phyloP scores from a whole-genome alignment of 2,329 filamentous ascomycete genomes.

The Claviceps sp. region DNA sequence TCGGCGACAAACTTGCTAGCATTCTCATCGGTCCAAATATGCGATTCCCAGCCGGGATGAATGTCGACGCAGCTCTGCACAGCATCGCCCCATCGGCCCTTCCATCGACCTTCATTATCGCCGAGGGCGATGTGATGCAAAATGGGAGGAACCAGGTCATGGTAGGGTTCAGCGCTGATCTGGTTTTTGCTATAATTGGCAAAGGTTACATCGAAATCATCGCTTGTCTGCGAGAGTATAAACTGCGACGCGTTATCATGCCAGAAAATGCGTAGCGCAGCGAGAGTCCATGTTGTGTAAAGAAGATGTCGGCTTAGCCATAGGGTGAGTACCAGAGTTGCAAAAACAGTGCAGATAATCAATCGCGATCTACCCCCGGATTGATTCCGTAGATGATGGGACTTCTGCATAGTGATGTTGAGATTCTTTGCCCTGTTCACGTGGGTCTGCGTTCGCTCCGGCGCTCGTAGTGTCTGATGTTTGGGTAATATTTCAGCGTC shows the following conservation, averaged over 20 bases:
- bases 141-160: constrained; percentile 20
- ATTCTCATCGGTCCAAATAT: constrained; percentile 12
- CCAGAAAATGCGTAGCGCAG: constrained; percentile 16
- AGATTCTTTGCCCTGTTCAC: neutral
- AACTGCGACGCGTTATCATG: constrained; percentile 12
- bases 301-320: constrained; percentile 11
- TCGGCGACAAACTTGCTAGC: constrained; percentile 9
- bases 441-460: neutral
- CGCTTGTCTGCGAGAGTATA: constrained; percentile 14
- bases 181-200: constrained; percentile 17
- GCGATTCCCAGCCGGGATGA: constrained; percentile 20
- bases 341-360: constrained; percentile 4
- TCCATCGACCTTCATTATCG: constrained; percentile 9
- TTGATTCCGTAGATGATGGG: constrained; percentile 2
- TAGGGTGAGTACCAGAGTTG: constrained; percentile 4
- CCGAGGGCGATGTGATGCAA: constrained; percentile 23
- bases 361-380: constrained; percentile 3
- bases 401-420: constrained; percentile 4
- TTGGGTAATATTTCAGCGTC: neutral
- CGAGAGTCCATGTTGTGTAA: constrained; percentile 17
- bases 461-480: neutral
- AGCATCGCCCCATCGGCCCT: constrained; percentile 15
- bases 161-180: constrained; percentile 14
- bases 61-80: constrained; percentile 20
- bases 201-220: constrained; percentile 21